A percentile compares a stretch with the other conserved stretches of the same genome.
Conservation (phyloP, 495 filamentous ascomycete genomes). For the Trichoderma orchidacearum region DNA sequence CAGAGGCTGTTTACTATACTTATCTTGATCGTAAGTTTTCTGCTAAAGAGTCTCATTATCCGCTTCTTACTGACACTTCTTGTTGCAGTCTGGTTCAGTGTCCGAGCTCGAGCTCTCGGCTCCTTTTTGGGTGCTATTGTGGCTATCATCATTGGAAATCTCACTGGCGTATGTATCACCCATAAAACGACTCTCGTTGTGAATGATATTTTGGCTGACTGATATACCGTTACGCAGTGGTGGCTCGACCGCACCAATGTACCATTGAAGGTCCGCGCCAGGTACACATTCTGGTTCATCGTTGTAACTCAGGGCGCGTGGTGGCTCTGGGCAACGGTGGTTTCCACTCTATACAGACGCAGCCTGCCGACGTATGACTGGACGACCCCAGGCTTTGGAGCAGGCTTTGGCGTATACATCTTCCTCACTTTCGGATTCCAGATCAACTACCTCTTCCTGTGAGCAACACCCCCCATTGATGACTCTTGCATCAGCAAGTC, state of each 20-base stretch:
- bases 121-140: constrained; percentile 48
- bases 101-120: constrained; percentile 46
- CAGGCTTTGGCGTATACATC: constrained; percentile 42
- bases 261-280: constrained; percentile 32
- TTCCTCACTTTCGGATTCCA: constrained; percentile 47
- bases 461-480: constrained; percentile 10
- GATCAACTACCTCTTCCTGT: constrained; percentile 50
- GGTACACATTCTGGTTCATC: constrained; percentile 26
- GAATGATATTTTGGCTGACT: too few species aligned
- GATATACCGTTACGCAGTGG: not conserved
- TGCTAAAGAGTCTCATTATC: not conserved
- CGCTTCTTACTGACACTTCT: not conserved
- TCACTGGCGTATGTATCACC: constrained; percentile 27
- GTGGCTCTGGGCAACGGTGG: constrained; percentile 48
- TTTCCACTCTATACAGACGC: constrained; percentile 36
- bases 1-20: constrained; percentile 50
- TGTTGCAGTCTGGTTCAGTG: constrained; percentile 40
- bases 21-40: constrained; percentile 25
- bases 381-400: constrained; percentile 39
- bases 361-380: constrained; percentile 44
- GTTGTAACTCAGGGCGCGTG: constrained; percentile 40
- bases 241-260: constrained; percentile 39
- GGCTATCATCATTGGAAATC: constrained; percentile 40
- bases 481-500: not conserved
- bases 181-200: too few species aligned